Evolutionary conservation across 2,329 filamentous ascomycete genomes (phyloP), one percentile per base, ranked within the genome.

Genomic region (Corynespora cassiicola): DNA sequence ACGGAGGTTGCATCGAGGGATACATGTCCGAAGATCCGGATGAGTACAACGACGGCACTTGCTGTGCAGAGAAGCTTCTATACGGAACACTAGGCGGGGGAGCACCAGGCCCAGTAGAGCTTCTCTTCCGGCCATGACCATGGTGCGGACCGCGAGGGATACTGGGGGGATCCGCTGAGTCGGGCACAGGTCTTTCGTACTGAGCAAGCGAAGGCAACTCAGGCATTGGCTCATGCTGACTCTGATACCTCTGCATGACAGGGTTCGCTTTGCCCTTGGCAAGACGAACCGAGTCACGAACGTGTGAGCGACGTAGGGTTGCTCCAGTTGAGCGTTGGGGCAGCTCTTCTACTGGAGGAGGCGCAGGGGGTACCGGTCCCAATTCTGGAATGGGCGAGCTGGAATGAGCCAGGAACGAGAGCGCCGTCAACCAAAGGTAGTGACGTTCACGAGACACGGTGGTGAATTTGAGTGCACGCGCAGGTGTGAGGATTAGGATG

Each of bases 391-490:
- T 79, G 1, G 86, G 85, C 58, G 92, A 86, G 11, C 86, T 83
- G 1, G 91, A 95, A 64, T 96, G 90, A 9, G 92, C 91, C 20
- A 99, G 77, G 80, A 97, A 99, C 0, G 91, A 96, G 14, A 99
- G 76, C 1, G 94, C 90, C 14, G 90, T 96, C 41, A 99, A 75
- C 94, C 94, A 99, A 31, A 96, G 74, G 60, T 95, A 95, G 68
- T 99, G 94, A 11, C 94, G 84, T 52, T 97, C 94, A 21, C 85
- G 75, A 15, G 84, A 86, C 11, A 80, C 75, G 0, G 94, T 89
- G 0, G 94, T 99, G 66, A 99, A 97, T 65, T 99, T 99, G 40
- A 99, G 78, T 1, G 94, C 94, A 55, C 94, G 82, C 56, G 95
- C 87, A 1, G 94, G 92, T 4, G 94, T 99, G 32, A 99, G 71